phyloP scores from a whole-genome alignment of 1,139 yeast species.

The Kodamaea suecica region DNA sequence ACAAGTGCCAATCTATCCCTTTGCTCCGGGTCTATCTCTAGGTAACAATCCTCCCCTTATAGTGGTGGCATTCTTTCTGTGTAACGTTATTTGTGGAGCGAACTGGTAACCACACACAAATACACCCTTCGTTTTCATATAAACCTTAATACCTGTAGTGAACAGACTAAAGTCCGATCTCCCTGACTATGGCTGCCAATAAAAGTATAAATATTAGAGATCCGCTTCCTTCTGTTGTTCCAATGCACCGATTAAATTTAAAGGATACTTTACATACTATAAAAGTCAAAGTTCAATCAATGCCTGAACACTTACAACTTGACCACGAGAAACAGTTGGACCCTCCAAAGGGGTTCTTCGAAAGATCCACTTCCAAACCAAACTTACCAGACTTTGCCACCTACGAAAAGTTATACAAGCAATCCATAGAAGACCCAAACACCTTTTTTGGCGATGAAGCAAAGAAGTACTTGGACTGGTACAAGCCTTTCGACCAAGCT shows the following conservation, averaged over 20 bases:
- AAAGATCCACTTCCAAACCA: conserved; percentile 49
- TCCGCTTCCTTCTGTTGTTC: no score
- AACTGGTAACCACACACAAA: no score
- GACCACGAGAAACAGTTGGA: conserved; percentile 42
- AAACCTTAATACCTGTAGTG: no score
- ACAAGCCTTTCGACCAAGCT: conserved; percentile 55
- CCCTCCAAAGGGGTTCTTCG: conserved; percentile 59
- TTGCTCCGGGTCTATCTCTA: no score
- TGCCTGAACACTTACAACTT: conserved; percentile 29
- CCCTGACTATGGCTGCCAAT: background rate
- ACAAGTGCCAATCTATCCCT: no score
- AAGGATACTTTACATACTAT: no score
- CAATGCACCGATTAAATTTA: no score
- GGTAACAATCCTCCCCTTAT: no score
- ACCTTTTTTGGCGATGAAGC: conserved; percentile 66
- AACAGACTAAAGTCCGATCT: conserved; percentile 1
- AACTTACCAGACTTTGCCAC: conserved; percentile 51
- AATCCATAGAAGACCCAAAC: conserved; percentile 66
- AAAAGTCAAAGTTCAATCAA: no score
- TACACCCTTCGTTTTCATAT: no score
- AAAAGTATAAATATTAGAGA: conserved; percentile 1
- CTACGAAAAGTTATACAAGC: conserved; percentile 57
- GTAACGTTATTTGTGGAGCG: no score
- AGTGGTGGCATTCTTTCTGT: no score
- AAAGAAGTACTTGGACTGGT: conserved; percentile 57